Evolutionary conservation across 2,329 filamentous ascomycete genomes (phyloP).

Genomic region (Stemphylium lycopersici): DNA sequence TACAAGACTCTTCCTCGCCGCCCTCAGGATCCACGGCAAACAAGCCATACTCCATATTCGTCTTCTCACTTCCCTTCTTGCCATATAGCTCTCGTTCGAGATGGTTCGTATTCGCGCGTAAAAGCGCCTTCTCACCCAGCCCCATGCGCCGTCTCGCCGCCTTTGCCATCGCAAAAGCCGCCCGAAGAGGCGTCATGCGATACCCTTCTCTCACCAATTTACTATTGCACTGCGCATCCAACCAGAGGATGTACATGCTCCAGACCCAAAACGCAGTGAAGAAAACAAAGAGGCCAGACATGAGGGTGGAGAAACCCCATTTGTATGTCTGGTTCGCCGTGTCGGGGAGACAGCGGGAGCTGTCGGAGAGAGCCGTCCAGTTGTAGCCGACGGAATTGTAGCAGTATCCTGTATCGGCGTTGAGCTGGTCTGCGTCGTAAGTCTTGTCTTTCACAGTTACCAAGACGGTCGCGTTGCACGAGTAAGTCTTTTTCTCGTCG

Average conservation of each 20-base stretch:
- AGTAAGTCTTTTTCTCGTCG: neutral
- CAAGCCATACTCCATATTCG: conserved; percentile 19
- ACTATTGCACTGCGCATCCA: conserved; percentile 40
- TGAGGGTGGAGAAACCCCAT: conserved; percentile 49
- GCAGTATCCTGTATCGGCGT: conserved; percentile 23
- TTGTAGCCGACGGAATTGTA: conserved; percentile 24
- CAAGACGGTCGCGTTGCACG: conserved; percentile 23
- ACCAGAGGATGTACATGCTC: conserved; percentile 46
- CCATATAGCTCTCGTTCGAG: conserved; percentile 32
- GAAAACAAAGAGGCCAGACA: conserved; percentile 41
- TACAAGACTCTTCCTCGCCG: neutral
- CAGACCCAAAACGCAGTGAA: conserved; percentile 39
- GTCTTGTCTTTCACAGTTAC: conserved; percentile 18
- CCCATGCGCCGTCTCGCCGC: conserved; percentile 34
- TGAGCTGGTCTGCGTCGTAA: conserved; percentile 21
- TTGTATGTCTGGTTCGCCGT: conserved; percentile 34
- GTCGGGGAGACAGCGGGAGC: conserved; percentile 37
- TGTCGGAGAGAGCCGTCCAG: conserved; percentile 3
- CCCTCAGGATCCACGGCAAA: conserved; percentile 16
- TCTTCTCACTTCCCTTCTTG: conserved; percentile 10
- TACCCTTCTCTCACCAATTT: conserved; percentile 35
- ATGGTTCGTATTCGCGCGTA: conserved; percentile 21
- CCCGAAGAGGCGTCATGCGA: conserved; percentile 40
- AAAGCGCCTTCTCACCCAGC: conserved; percentile 21
- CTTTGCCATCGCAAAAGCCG: conserved; percentile 35